These are phyloP conservation scores for Pseudopyrenochaeta lycopersici DNA, from an alignment of 2,329 filamentous ascomycete species.

Conservation along the genomic window DNA sequence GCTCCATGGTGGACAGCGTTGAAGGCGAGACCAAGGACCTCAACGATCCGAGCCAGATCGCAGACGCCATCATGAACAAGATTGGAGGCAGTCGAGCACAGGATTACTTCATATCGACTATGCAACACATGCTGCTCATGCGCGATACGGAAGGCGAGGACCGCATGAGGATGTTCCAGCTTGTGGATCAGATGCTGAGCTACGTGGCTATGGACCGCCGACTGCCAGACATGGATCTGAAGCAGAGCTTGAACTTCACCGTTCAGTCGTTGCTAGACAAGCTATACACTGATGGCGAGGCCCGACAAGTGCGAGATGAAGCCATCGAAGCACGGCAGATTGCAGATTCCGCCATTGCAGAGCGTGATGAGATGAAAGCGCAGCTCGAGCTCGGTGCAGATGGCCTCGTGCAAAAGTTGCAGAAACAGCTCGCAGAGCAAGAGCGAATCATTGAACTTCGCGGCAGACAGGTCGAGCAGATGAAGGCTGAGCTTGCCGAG, in stretches of 20 bases:
- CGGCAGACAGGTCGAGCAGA: constrained; percentile 80
- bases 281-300: constrained; percentile 95
- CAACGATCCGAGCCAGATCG: constrained; percentile 91
- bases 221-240: constrained; percentile 95
- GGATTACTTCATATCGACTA: constrained; percentile 93
- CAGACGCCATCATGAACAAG: constrained; percentile 88
- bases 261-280: constrained; percentile 95
- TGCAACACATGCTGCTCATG: constrained; percentile 94
- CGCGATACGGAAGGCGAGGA: constrained; percentile 92
- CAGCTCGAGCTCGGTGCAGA: constrained; percentile 92
- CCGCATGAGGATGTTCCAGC: constrained; percentile 91
- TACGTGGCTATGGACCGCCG: constrained; percentile 98
- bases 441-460: constrained; percentile 89
- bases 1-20: constrained; percentile 86
- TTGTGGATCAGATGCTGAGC: constrained; percentile 98
- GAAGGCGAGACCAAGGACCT: constrained; percentile 90
- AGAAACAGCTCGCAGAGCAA: constrained; percentile 94
- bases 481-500: constrained; percentile 90
- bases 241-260: constrained; percentile 96
- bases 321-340: constrained; percentile 89
- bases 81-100: constrained; percentile 84
- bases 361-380: constrained; percentile 92
- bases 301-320: constrained; percentile 90
- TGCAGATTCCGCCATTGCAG: constrained; percentile 93
- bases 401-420: constrained; percentile 89